Percentiles rank a stretch among this genome's conserved stretches.
phyloP scores from a whole-genome alignment of 2,329 filamentous ascomycete species.

The Orbilia blumenaviensis region DNA sequence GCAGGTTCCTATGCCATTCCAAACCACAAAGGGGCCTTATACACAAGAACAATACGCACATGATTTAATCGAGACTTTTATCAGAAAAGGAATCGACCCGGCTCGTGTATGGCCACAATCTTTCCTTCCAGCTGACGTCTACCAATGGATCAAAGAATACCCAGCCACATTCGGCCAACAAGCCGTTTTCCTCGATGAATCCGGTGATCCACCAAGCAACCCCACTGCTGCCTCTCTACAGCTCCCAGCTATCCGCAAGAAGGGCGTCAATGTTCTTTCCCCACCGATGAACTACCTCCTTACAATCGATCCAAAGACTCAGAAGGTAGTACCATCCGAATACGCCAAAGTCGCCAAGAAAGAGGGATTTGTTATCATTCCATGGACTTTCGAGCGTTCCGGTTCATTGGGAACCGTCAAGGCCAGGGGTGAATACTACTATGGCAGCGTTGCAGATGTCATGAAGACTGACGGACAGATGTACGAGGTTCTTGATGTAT shows the following conservation, averaged over 20 bases:
- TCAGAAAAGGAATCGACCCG: constrained; percentile 66
- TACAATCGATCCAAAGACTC: constrained; percentile 62
- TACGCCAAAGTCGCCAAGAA: constrained; percentile 71
- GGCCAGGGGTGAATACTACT: constrained; percentile 68
- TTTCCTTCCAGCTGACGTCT: constrained; percentile 71
- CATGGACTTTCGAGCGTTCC: constrained; percentile 75
- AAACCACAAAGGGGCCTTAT: constrained; percentile 64
- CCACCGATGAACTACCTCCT: constrained; percentile 73
- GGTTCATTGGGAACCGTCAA: constrained; percentile 68
- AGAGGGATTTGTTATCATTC: constrained; percentile 71
- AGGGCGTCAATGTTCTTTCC: constrained; percentile 71
- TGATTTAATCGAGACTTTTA: constrained; percentile 72
- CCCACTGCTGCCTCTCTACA: constrained; percentile 68
- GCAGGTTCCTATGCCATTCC: constrained; percentile 75
- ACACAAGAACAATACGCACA: constrained; percentile 73
- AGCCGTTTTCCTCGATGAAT: constrained; percentile 73
- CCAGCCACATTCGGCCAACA: constrained; percentile 69
- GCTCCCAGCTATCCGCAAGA: constrained; percentile 67
- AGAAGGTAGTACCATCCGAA: constrained; percentile 70
- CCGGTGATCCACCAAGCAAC: constrained; percentile 66
- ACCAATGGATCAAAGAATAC: constrained; percentile 73
- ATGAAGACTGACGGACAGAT: constrained; percentile 73
- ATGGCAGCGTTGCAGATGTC: constrained; percentile 65
- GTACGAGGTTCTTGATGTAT: constrained; percentile 72
- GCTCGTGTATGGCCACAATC: constrained; percentile 71